Evolutionary conservation across 257 asterid species (phyloP).

Genomic region (Solanum appendiculatum): DNA sequence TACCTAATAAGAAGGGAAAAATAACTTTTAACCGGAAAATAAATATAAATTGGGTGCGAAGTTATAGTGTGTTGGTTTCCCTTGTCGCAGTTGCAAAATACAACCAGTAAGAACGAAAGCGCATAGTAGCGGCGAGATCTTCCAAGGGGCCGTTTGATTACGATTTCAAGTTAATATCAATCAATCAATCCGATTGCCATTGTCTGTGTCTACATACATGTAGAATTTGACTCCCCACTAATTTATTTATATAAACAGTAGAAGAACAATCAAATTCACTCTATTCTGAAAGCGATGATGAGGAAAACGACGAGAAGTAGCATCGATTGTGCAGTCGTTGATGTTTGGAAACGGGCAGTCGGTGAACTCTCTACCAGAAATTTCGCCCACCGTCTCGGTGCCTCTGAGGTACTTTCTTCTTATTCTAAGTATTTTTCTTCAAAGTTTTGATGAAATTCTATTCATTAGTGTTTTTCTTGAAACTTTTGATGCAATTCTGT

Average conservation of each 20-base stretch:
- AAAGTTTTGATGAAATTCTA: not conserved
- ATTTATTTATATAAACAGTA: not conserved
- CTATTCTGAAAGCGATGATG: not conserved
- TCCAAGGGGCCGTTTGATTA: not conserved
- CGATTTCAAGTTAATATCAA: not conserved
- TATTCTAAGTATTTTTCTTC: not conserved
- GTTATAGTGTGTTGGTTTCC: not conserved
- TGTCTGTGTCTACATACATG: not conserved
- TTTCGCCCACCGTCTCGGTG: conserved; percentile 63
- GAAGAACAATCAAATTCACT: not conserved
- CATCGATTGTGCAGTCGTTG: conserved; percentile 41
- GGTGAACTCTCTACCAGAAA: conserved; percentile 59
- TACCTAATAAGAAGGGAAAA: not conserved
- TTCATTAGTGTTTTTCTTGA: not conserved
- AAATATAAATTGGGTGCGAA: not conserved
- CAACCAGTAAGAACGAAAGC: not conserved
- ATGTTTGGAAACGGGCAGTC: conserved; percentile 73
- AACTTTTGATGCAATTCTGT: too few species aligned
- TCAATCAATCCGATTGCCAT: not conserved
- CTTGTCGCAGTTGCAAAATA: not conserved
- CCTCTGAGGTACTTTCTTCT: conserved; percentile 48
- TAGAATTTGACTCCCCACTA: not conserved
- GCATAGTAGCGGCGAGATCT: not conserved
- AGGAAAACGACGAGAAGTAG: conserved; percentile 33
- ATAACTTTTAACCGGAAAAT: not conserved